Conservation (phyloP, 148 eudicot genomes). For the Diospyros kaki region DNA sequence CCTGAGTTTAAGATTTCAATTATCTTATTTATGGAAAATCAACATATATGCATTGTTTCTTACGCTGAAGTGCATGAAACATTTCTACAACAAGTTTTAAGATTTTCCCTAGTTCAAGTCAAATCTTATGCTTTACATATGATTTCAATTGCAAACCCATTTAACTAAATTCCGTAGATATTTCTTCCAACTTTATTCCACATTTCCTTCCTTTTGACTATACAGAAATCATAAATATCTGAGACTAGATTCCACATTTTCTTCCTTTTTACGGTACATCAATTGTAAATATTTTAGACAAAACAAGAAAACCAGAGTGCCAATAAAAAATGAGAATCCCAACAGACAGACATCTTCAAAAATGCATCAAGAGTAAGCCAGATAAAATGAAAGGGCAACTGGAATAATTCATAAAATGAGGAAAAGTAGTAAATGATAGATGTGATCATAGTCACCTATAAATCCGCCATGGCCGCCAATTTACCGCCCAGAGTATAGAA, state of each 20-base stretch:
- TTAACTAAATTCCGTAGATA: too few species aligned
- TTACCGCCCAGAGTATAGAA: conserved; percentile 88
- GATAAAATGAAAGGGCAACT: background rate
- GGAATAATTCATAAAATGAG: background rate
- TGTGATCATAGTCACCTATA: conserved; percentile 50
- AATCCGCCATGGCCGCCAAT: conserved; percentile 99
- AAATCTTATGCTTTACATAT: background rate
- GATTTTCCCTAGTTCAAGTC: background rate
- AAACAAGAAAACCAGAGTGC: background rate
- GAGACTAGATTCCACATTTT: too few species aligned
- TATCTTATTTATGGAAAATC: too few species aligned
- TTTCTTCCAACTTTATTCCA: background rate
- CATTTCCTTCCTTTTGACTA: background rate
- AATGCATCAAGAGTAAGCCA: background rate
- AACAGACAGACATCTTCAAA: background rate
- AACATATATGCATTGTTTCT: too few species aligned
- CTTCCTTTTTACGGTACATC: background rate
- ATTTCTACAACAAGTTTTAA: background rate
- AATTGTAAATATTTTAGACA: background rate
- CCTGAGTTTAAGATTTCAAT: too few species aligned
- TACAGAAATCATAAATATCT: too few species aligned
- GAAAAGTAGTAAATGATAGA: background rate
- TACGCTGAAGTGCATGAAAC: background rate
- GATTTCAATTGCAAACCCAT: background rate
- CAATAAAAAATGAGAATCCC: background rate